Evolutionary conservation across 2,329 filamentous ascomycete species (phyloP), one percentile per base, ranked within the genome.

Genomic region (Pyrenophora seminiperda): DNA sequence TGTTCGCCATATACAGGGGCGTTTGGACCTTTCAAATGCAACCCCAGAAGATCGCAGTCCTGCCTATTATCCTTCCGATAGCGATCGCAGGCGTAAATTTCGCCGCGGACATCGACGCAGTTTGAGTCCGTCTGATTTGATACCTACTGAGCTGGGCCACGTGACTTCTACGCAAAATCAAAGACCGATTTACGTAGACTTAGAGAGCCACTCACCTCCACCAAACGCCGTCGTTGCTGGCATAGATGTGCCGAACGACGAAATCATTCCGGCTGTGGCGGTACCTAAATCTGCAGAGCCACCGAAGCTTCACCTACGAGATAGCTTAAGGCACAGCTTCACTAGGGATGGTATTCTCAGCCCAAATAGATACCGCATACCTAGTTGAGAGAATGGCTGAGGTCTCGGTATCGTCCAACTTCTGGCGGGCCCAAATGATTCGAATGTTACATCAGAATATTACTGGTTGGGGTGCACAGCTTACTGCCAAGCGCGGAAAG

Each of bases 1-100:
- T 0, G 71, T 81, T 36, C 76, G 70, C 20, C 50, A 47, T 29
- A 47, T 61, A 13, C 32, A 69, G 7, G 61, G 52, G 56, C 57
- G 53, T 5, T 41, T 67, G 7, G 61, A 64, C 3, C 48, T 66
- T 2, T 50, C 50, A 22, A 49, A 61, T 15, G 47, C 56, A 11
- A 62, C 67, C 4, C 34, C 40, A 5, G 56, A 58, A 9, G 13
- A 44, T 14, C 54, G 43, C 29, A 43, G 46, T 11, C 58, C 37
- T 3, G 38, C 17, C 13, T 58, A 56, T 14, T 50, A 51, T 36
- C 47, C 22, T 11, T 54, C 51, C 2, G 20, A 37, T 18, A 56
- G 44, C 27, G 48, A 43, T 5, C 50, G 34, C 7, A 58, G 48
- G 22, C 57, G 46, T 29, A 62, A 54, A 24, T 33, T 54, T 34